phyloP scores from a whole-genome alignment of 1,284 basidiomycete genomes.

The Rhodotorula sp. region DNA sequence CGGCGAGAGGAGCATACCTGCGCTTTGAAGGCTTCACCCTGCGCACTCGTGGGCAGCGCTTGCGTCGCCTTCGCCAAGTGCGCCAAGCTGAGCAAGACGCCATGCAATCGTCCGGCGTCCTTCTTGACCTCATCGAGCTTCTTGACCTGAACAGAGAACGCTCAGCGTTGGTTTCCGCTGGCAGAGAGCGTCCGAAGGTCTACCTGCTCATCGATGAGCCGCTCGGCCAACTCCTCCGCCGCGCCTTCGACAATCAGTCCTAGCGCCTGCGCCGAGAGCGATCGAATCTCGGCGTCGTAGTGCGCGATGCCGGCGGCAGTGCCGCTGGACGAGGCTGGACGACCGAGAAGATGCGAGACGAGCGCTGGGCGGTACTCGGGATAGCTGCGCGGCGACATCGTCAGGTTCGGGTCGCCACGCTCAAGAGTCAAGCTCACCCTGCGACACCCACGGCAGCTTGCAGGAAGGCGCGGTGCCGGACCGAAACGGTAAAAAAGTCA shows the following conservation, averaged over 20 bases:
- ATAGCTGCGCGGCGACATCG: conserved; percentile 46
- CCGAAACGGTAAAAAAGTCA: conserved; percentile 91
- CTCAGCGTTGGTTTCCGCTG: no score
- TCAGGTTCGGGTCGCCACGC: background rate
- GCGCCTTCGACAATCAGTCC: conserved; percentile 67
- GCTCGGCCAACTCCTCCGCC: conserved; percentile 54
- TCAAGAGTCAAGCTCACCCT: conserved; percentile 57
- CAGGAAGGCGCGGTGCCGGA: conserved; percentile 78
- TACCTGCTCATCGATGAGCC: conserved; percentile 59
- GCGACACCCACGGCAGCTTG: conserved; percentile 81
- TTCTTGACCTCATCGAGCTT: conserved; percentile 59
- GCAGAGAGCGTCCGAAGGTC: no score
- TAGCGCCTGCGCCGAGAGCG: conserved; percentile 74
- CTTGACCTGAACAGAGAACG: conserved; percentile 53
- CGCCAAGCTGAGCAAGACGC: conserved; percentile 70
- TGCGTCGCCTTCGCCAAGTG: conserved; percentile 60
- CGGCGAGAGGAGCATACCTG: no score
- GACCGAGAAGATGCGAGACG: conserved; percentile 63
- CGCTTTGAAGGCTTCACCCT: background rate
- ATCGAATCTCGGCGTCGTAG: conserved; percentile 83
- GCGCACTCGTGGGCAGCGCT: background rate
- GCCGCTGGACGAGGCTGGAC: no score
- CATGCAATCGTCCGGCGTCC: conserved; percentile 74
- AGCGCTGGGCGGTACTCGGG: conserved; percentile 68
- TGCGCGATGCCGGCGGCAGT: conserved; percentile 74